phyloP scores from a whole-genome alignment of 129 eudicot genomes.

The Flaveria sonorensis region DNA sequence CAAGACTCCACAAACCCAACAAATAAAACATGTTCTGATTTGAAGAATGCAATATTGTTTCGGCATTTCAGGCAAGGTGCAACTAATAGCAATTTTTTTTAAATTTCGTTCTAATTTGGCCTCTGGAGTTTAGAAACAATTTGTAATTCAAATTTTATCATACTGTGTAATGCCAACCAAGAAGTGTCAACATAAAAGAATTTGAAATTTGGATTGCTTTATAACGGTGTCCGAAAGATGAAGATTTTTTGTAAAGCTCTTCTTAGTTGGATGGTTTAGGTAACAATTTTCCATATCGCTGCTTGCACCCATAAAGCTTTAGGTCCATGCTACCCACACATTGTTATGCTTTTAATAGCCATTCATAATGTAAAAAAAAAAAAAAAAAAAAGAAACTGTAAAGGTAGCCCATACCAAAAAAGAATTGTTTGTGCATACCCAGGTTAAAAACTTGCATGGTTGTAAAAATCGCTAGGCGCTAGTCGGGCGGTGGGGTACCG shows the following conservation, averaged over 20 bases:
- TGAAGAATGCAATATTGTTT: not conserved
- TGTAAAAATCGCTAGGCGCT: too few relatives aligned
- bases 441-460: not conserved
- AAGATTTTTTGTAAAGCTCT: not conserved
- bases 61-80: not conserved
- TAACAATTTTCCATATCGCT: not conserved
- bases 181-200: not conserved
- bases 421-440: not conserved
- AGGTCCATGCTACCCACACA: not conserved
- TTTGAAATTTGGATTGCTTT: not conserved
- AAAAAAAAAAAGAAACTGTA: not conserved
- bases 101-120: not conserved
- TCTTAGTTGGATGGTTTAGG: not conserved
- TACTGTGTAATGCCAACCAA: not conserved
- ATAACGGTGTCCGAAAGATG: not conserved
- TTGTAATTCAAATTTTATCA: not conserved
- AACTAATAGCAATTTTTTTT: not conserved
- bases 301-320: not conserved
- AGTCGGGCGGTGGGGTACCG: too few relatives aligned
- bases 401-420: not conserved
- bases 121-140: not conserved
- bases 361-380: not conserved
- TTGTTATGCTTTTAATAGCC: not conserved
- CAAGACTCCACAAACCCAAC: too few relatives aligned
- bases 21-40: not conserved